These are phyloP conservation scores for Naganishia cerealis DNA, from an alignment of 1,284 basidiomycete genomes.

Conservation along the genomic window DNA sequence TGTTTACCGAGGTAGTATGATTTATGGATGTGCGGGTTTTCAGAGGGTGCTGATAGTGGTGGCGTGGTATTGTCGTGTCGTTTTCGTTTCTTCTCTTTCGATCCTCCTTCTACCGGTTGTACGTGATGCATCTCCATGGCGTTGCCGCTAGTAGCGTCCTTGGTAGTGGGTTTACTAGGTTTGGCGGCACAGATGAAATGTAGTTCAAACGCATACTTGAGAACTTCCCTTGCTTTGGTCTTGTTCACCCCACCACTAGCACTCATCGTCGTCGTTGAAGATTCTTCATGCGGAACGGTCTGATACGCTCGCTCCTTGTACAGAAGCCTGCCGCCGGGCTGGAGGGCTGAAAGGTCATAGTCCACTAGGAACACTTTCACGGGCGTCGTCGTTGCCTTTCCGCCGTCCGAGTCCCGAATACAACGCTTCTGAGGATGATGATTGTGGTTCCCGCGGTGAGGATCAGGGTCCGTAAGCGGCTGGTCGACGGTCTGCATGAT, in stretches of 20 bases:
- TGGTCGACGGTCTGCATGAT: conserved; percentile 54
- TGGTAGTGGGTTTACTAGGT: neutral
- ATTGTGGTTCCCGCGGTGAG: neutral
- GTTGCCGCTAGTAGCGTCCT: neutral
- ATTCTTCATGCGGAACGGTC: conserved; percentile 2
- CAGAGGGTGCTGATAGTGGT: neutral
- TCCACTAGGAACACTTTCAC: conserved; percentile 58
- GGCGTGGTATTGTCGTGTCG: neutral
- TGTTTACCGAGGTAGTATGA: conserved; percentile 48
- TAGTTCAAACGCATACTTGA: conserved; percentile 55
- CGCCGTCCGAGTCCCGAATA: neutral
- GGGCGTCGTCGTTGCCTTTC: conserved; percentile 4
- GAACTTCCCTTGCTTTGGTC: conserved; percentile 37
- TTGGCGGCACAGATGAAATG: conserved; percentile 50
- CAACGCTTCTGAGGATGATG: neutral
- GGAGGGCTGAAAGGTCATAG: conserved; percentile 56
- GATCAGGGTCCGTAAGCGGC: conserved; percentile 41
- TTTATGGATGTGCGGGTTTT: conserved; percentile 32
- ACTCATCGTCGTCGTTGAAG: neutral
- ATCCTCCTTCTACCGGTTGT: neutral
- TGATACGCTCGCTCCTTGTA: conserved; percentile 48
- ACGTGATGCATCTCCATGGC: neutral
- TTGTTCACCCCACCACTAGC: neutral
- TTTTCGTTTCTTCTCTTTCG: neutral
- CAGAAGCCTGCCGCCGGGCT: conserved; percentile 46